Conservation (phyloP, 257 asterid species). For the Solanum pinnatisectum region DNA sequence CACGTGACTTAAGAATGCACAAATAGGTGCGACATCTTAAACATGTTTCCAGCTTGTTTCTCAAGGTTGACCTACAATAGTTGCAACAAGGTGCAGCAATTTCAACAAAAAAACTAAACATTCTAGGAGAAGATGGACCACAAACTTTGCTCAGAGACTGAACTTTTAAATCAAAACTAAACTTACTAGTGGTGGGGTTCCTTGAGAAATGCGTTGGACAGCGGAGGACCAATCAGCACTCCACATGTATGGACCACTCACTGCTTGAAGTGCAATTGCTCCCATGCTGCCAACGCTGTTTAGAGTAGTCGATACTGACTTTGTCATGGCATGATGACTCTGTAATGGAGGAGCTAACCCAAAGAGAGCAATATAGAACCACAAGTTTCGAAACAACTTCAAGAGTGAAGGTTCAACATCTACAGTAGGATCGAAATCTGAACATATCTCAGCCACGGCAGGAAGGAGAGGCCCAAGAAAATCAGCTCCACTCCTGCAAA, state of each 20-base stretch:
- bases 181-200: slow-evolving; percentile 99
- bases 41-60: background rate
- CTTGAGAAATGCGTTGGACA: slow-evolving; percentile 93
- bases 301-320: slow-evolving; percentile 68
- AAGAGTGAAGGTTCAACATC: slow-evolving; percentile 91
- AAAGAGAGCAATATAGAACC: slow-evolving; percentile 98
- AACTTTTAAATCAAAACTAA: background rate
- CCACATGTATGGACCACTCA: slow-evolving; percentile 95
- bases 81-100: background rate
- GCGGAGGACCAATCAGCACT: slow-evolving; percentile 79
- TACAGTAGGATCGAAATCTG: slow-evolving; percentile 81
- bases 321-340: slow-evolving; percentile 38
- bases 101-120: background rate
- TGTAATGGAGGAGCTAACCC: slow-evolving; percentile 97
- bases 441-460: slow-evolving; percentile 96
- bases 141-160: background rate
- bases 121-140: background rate
- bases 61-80: background rate
- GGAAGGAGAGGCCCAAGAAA: slow-evolving; percentile 98
- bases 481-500: slow-evolving; percentile 97
- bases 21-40: background rate
- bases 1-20: background rate
- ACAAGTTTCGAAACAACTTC: slow-evolving; percentile 93
- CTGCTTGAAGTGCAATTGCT: slow-evolving; percentile 80
- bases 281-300: slow-evolving; percentile 74